A percentile compares a stretch with the other conserved stretches of the same genome.
phyloP scores from a whole-genome alignment of 2,329 filamentous ascomycete species.

The Colletotrichum sublineola region DNA sequence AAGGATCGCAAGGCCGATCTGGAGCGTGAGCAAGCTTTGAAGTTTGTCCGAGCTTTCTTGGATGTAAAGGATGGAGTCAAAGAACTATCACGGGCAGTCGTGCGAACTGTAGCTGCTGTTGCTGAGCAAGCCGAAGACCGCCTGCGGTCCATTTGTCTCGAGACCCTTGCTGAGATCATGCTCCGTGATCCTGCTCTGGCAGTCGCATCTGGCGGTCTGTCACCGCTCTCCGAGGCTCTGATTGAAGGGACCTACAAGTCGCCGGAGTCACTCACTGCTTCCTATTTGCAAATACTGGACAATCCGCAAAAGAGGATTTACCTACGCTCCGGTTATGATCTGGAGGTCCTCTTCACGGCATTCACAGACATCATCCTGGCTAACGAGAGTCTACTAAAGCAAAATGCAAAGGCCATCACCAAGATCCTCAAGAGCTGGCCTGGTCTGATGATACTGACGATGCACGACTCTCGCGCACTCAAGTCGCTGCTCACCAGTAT shows the following conservation, averaged over 20 bases:
- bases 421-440: constrained; percentile 94
- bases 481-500: constrained; percentile 79
- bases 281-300: constrained; percentile 92
- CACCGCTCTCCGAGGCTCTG: constrained; percentile 90
- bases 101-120: constrained; percentile 90
- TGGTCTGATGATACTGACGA: constrained; percentile 87
- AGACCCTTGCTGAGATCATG: constrained; percentile 93
- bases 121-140: constrained; percentile 91
- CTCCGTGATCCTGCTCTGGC: constrained; percentile 86
- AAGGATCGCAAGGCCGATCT: constrained; percentile 98
- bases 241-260: constrained; percentile 93
- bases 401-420: constrained; percentile 93
- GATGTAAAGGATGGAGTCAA: constrained; percentile 93
- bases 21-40: constrained; percentile 95
- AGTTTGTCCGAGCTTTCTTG: constrained; percentile 94
- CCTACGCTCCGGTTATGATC: constrained; percentile 87
- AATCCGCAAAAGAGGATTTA: constrained; percentile 84
- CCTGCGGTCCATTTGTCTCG: constrained; percentile 88
- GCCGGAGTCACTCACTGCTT: constrained; percentile 87
- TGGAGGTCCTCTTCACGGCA: constrained; percentile 89
- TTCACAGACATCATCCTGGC: constrained; percentile 85
- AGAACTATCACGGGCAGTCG: constrained; percentile 88
- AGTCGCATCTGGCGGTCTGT: constrained; percentile 85
- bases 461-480: constrained; percentile 88
- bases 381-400: constrained; percentile 77